Percentiles rank a stretch among this genome's conserved stretches.
Conservation (phyloP, 495 filamentous ascomycete genomes). For the Xylaria telfairii region DNA sequence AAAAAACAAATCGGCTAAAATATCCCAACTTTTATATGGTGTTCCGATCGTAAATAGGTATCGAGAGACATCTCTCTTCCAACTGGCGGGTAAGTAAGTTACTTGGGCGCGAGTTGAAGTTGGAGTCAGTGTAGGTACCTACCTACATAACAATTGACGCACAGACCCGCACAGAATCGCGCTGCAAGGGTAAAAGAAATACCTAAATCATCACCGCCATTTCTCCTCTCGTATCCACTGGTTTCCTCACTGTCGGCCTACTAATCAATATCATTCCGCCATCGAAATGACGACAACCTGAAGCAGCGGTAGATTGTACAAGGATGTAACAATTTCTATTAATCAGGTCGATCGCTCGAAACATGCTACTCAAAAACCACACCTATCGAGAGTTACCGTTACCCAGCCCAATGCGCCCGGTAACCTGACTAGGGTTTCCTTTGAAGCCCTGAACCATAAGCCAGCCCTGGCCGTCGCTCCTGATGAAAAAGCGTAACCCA, state of each 20-base stretch:
- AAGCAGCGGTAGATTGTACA: neutral
- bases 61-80: neutral
- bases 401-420: constrained; percentile 2
- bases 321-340: constrained; percentile 11
- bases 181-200: neutral
- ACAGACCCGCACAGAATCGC: constrained; percentile 12
- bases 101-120: no score
- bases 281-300: neutral
- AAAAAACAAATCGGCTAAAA: no score
- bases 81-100: neutral
- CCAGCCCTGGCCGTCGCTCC: neutral
- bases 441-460: neutral
- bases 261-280: neutral
- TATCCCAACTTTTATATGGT: no score
- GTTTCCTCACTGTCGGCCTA: neutral
- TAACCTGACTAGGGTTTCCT: neutral
- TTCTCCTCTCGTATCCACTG: neutral
- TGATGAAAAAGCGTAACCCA: constrained; percentile 14
- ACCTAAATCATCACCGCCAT: constrained; percentile 19
- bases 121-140: neutral
- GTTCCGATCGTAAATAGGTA: neutral
- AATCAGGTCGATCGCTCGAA: neutral
- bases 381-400: neutral
- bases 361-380: neutral
- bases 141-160: neutral